Evolutionary conservation across 805 yeast species (phyloP).

Genomic region (Kregervanrija delftensis): DNA sequence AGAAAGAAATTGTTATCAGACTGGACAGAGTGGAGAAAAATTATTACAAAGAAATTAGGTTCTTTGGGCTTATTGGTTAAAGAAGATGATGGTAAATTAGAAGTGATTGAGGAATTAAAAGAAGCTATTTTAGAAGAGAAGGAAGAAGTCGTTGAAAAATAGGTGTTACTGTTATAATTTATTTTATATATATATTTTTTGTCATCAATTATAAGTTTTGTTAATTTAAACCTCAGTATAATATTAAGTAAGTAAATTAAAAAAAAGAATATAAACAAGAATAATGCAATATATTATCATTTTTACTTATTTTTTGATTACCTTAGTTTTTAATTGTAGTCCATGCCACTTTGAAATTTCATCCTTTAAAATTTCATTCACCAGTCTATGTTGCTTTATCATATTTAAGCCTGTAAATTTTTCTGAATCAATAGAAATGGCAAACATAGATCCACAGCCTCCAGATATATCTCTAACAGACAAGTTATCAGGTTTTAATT

Average conservation of each 20-base stretch:
- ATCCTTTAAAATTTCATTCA: constrained; percentile 71
- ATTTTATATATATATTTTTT: background rate
- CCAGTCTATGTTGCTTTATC: constrained; percentile 89
- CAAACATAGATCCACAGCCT: constrained; percentile 98
- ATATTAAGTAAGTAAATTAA: no score
- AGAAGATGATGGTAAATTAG: constrained; percentile 41
- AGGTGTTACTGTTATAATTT: background rate
- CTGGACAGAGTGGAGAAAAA: constrained; percentile 76
- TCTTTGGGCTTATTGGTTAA: constrained; percentile 41
- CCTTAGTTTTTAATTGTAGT: constrained; percentile 72
- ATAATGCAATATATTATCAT: background rate
- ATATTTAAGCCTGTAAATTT: constrained; percentile 74
- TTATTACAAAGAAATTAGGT: constrained; percentile 39
- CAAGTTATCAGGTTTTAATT: constrained; percentile 54
- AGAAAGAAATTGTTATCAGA: constrained; percentile 78
- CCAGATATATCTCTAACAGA: constrained; percentile 81
- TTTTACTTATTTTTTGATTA: constrained; percentile 20
- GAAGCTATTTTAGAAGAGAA: constrained; percentile 69
- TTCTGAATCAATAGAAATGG: constrained; percentile 66
- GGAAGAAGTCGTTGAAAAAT: constrained; percentile 55
- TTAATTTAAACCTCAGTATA: no score
- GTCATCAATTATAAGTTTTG: no score
- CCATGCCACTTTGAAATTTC: constrained; percentile 96
- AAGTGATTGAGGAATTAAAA: constrained; percentile 68
- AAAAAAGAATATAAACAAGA: background rate